Evolutionary conservation across 345 rosid species (phyloP).

Genomic region (Rubroshorea leprosula): DNA sequence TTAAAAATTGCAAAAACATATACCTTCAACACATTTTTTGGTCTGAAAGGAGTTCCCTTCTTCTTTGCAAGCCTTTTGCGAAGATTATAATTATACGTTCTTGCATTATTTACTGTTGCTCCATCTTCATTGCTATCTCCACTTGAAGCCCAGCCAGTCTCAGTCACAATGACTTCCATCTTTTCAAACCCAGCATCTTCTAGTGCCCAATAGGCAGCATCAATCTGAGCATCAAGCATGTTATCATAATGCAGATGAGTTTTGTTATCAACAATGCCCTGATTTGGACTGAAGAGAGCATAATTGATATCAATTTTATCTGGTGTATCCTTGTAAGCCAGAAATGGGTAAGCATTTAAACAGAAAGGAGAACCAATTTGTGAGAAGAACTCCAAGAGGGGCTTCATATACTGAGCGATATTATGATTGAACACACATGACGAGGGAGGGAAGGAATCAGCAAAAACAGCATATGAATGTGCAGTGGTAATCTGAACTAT

Average conservation of each 20-base stretch:
- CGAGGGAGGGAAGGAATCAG: constrained; percentile 84
- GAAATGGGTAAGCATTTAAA: constrained; percentile 88
- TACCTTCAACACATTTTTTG: constrained; percentile 63
- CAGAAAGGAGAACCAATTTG: constrained; percentile 93
- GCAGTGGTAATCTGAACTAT: constrained; percentile 78
- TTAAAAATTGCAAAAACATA: constrained; percentile 90
- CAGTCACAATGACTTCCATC: constrained; percentile 90
- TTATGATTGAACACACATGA: constrained; percentile 67
- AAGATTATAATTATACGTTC: constrained; percentile 82
- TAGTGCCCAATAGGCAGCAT: constrained; percentile 88
- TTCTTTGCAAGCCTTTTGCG: constrained; percentile 87
- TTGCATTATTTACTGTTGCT: constrained; percentile 74
- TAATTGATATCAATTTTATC: constrained; percentile 83
- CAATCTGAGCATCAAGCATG: constrained; percentile 98
- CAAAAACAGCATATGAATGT: constrained; percentile 91
- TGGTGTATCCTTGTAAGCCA: constrained; percentile 69
- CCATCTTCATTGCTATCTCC: constrained; percentile 87
- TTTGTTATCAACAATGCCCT: constrained; percentile 66
- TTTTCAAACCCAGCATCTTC: constrained; percentile 68
- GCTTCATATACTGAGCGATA: constrained; percentile 78
- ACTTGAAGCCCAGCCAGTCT: constrained; percentile 94
- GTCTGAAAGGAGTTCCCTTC: constrained; percentile 94
- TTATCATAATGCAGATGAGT: constrained; percentile 79
- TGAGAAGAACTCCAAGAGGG: constrained; percentile 65
- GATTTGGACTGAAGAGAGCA: constrained; percentile 71